Evolutionary conservation across 768 basidiomycete genomes (phyloP), one percentile per base, ranked within the genome.

Genomic region (Boletellus ananiceps): DNA sequence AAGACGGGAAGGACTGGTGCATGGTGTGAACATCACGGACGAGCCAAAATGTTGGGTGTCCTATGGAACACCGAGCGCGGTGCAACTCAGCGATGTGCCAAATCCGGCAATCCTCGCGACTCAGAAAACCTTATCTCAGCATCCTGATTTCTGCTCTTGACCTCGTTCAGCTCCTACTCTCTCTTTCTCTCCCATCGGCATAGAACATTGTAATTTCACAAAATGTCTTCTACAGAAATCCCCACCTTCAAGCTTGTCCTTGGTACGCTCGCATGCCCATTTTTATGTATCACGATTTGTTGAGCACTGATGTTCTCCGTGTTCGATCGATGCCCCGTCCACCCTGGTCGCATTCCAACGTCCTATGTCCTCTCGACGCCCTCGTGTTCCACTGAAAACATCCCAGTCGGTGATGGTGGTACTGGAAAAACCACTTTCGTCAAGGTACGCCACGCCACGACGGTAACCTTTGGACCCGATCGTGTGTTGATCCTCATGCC

Each of bases 171-270:
- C 23, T 25, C 4, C 23, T 25, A 25, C 23, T 51, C 52, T 49
- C 15, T 37, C 55, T 58, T 50, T 43, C 50, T 57, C 39, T 40
- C 54, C 54, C 48, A 44, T 43, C 52, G 34, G 48, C 65, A 50
- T 56, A 66, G 57, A 61, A 47, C 39, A 60, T 57, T 39, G 32
- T 51, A 51, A 50, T 55, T 51, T 46, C 50, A 54, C 57, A 55
- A 59, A 55, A 85, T 82, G 77, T 25, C 82, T 58, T 66, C 70
- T 13, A 18, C 14, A 40, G 55, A 45, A 14, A 27, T 94, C 59
- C 93, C 96, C 33, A 91, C 93, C 50, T 99, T 98, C 81, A 99
- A 99, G 74, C 92, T 99, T 69, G 95, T 98, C 53, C 90, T 98
- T 57, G 94, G 94, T 94, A 67, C 65, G 88, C 75, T 51, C 19